These are phyloP conservation scores for Sclerotinia sclerotiorum DNA, from an alignment of 2,329 filamentous ascomycete genomes.

Conservation along the genomic window DNA sequence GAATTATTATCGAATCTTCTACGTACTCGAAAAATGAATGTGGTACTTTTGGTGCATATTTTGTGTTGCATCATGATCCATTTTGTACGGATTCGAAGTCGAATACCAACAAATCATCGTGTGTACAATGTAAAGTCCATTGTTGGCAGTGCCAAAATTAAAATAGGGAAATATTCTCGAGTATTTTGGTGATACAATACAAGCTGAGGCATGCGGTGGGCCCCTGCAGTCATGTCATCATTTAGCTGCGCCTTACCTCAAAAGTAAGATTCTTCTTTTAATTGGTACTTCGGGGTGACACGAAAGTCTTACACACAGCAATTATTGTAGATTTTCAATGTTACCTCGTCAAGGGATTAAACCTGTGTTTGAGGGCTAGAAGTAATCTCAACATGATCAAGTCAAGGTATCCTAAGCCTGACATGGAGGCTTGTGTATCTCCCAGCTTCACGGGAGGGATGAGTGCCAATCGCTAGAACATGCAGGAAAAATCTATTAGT, in stretches of 20 bases:
- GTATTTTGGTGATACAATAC: not conserved
- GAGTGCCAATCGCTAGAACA: conserved; percentile 20
- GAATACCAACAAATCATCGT: conserved; percentile 15
- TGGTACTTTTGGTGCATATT: not conserved
- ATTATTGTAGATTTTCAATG: conserved; percentile 6
- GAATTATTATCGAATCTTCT: conserved; percentile 8
- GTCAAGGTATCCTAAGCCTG: conserved; percentile 16
- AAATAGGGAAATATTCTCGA: not conserved
- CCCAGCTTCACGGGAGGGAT: conserved; percentile 10
- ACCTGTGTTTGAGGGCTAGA: conserved; percentile 17
- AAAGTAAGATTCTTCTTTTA: conserved; percentile 8
- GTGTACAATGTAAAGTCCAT: not conserved
- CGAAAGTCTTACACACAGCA: conserved; percentile 17
- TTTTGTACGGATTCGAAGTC: conserved; percentile 15
- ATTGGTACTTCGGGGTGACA: conserved; percentile 20
- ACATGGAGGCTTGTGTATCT: conserved; percentile 14
- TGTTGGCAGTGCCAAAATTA: not conserved
- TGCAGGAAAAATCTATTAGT: conserved; percentile 6
- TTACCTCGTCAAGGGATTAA: conserved; percentile 11
- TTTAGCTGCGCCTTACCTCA: conserved; percentile 22
- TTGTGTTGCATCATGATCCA: not conserved
- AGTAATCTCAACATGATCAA: conserved; percentile 15
- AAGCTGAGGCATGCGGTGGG: conserved; percentile 13
- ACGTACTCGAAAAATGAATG: not conserved
- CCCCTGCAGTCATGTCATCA: conserved; percentile 25